Evolutionary conservation across 257 asterid species (phyloP).

Genomic region (Buddleja alternifolia): DNA sequence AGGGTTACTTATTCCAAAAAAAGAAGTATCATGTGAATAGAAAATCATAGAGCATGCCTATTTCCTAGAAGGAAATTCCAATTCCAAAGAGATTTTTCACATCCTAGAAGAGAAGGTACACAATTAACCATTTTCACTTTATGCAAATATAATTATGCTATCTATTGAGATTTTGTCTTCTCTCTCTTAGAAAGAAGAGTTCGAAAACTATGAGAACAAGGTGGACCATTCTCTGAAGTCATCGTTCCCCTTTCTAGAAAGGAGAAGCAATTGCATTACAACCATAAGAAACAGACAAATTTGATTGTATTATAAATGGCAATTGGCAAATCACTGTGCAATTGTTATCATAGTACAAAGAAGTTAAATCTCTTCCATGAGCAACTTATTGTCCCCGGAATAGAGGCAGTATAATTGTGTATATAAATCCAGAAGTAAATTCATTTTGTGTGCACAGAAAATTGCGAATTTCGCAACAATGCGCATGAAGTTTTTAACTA

Average conservation of each 20-base stretch:
- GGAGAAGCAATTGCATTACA: not conserved
- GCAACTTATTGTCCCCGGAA: not conserved
- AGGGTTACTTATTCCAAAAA: not conserved
- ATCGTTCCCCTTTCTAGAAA: slow-evolving; percentile 4
- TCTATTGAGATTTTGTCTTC: slow-evolving; percentile 7
- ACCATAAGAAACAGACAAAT: no score
- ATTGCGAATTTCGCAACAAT: not conserved
- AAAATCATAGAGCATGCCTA: not conserved
- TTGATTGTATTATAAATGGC: not conserved
- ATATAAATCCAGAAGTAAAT: not conserved
- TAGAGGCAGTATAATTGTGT: not conserved
- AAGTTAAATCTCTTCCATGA: not conserved
- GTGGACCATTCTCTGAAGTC: not conserved
- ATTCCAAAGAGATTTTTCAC: slow-evolving; percentile 5
- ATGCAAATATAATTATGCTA: slow-evolving; percentile 15
- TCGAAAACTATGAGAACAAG: not conserved
- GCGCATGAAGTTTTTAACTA: not conserved
- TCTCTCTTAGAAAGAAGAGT: not conserved
- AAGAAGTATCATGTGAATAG: not conserved
- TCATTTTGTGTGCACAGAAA: not conserved
- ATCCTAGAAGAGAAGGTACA: not conserved
- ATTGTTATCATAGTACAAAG: not conserved
- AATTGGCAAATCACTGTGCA: no score
- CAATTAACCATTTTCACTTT: slow-evolving; percentile 3
- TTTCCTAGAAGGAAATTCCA: not conserved